Percentiles rank a stretch among this genome's conserved stretches.
Conservation (phyloP, 2,329 filamentous ascomycete species). For the Ascomycota sp. region DNA sequence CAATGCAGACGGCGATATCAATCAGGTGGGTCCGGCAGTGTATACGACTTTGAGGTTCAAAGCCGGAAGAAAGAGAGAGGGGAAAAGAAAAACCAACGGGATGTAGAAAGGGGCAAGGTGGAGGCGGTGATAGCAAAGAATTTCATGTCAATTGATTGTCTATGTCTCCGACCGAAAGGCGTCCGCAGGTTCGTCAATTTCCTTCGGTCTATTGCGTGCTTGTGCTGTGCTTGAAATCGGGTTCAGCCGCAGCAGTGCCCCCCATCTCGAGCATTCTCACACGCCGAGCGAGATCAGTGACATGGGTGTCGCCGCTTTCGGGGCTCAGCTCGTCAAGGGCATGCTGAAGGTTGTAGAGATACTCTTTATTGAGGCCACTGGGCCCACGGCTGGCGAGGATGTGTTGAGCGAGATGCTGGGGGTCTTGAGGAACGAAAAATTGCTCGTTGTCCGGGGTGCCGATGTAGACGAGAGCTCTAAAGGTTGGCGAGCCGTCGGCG, state of each 20-base stretch:
- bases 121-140: no score
- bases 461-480: constrained; percentile 65
- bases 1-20: no score
- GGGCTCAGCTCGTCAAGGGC: constrained; percentile 53
- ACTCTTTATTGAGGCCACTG: constrained; percentile 79
- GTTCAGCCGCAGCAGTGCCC: constrained; percentile 1
- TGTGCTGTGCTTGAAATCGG: constrained; percentile 7
- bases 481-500: constrained; percentile 17
- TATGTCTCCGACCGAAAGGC: no score
- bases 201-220: no score
- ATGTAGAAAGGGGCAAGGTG: no score
- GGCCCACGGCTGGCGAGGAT: constrained; percentile 61
- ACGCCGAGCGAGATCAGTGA: constrained; percentile 59
- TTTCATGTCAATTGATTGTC: constrained; percentile 1
- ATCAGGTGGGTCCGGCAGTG: no score
- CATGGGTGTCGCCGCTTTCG: constrained; percentile 65
- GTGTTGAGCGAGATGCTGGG: constrained; percentile 56
- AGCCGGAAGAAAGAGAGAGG: no score
- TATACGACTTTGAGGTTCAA: no score
- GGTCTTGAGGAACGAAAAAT: constrained; percentile 70
- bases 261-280: constrained; percentile 36
- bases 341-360: constrained; percentile 60
- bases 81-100: no score
- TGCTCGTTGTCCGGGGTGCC: constrained; percentile 84
- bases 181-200: no score